These are phyloP conservation scores for Pyrenophora tritici-repentis DNA, from an alignment of 2,329 filamentous ascomycete genomes.

Conservation along the genomic window DNA sequence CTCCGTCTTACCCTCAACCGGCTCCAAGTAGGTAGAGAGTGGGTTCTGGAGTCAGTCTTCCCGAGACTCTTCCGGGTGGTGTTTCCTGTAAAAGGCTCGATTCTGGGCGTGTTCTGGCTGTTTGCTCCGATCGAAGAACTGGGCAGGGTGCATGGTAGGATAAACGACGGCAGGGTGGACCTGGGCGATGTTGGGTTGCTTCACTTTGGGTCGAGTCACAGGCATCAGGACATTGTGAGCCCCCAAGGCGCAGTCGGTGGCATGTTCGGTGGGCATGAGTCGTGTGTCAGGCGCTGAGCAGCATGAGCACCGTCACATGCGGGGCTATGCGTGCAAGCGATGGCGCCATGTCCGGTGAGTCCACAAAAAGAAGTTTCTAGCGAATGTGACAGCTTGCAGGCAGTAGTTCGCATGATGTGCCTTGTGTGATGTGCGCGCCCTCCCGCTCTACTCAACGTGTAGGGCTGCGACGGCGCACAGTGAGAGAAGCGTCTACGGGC, in stretches of 20 bases:
- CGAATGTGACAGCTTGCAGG: slow-evolving; percentile 12
- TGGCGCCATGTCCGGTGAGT: slow-evolving; percentile 20
- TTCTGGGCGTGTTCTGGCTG: no score
- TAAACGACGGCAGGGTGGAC: no score
- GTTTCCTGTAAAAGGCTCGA: no score
- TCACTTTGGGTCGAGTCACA: no score
- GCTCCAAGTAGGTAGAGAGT: no score
- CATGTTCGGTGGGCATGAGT: slow-evolving; percentile 9
- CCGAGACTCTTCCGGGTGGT: no score
- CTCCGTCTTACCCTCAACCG: no score
- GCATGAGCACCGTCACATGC: slow-evolving; percentile 14
- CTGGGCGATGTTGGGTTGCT: no score
- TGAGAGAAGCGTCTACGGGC: slow-evolving; percentile 1
- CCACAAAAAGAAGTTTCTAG: slow-evolving; percentile 12
- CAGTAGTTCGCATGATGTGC: slow-evolving; percentile 21
- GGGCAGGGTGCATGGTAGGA: no score
- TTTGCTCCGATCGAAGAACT: no score
- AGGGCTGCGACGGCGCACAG: slow-evolving; percentile 17
- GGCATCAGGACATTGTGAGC: no score
- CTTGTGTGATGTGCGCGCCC: slow-evolving; percentile 9
- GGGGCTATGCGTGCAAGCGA: slow-evolving; percentile 19
- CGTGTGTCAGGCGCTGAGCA: slow-evolving; percentile 18
- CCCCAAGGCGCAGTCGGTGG: background rate
- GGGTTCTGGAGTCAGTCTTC: no score
- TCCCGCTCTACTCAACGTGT: slow-evolving; percentile 2